These are phyloP conservation scores for Opeltia flavorubescens DNA, from an alignment of 495 filamentous ascomycete genomes.

Conservation along the genomic window DNA sequence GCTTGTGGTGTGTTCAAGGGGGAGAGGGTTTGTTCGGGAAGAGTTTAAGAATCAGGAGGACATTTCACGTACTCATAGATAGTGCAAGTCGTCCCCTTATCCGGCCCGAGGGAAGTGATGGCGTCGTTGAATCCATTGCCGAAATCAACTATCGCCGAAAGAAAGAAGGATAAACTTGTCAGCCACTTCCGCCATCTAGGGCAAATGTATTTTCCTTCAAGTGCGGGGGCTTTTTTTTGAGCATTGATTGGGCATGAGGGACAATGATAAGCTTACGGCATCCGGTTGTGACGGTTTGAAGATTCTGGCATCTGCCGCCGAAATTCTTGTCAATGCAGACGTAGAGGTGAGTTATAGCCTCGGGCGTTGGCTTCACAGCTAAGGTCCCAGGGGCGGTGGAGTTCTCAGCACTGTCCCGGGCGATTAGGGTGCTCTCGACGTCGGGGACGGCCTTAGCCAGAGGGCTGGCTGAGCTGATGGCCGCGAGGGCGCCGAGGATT, in stretches of 20 bases:
- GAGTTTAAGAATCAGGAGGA: too few relatives aligned
- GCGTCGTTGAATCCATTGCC: neutral
- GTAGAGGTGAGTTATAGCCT: neutral
- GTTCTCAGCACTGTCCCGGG: neutral
- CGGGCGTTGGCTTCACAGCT: neutral
- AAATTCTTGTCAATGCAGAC: neutral
- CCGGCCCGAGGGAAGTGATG: neutral
- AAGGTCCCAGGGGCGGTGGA: neutral
- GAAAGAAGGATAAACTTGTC: neutral
- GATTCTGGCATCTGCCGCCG: neutral
- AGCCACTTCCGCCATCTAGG: too few relatives aligned
- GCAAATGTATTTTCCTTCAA: too few relatives aligned
- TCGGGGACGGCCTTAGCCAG: neutral
- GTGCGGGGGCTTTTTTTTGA: too few relatives aligned
- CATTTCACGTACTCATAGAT: neutral
- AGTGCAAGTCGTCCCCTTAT: neutral
- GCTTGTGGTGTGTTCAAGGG: too few relatives aligned
- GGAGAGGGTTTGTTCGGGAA: too few relatives aligned
- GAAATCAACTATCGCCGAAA: neutral
- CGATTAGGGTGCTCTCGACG: neutral
- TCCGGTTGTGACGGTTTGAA: constrained; percentile 10
- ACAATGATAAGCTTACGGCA: constrained; percentile 1
- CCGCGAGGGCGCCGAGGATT: neutral
- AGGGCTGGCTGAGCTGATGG: neutral
- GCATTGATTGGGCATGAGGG: too few relatives aligned